A percentile compares a stretch with the other conserved stretches of the same genome.
Evolutionary conservation across 2,329 filamentous ascomycete species (phyloP).

Genomic region (Xylaria sp.): DNA sequence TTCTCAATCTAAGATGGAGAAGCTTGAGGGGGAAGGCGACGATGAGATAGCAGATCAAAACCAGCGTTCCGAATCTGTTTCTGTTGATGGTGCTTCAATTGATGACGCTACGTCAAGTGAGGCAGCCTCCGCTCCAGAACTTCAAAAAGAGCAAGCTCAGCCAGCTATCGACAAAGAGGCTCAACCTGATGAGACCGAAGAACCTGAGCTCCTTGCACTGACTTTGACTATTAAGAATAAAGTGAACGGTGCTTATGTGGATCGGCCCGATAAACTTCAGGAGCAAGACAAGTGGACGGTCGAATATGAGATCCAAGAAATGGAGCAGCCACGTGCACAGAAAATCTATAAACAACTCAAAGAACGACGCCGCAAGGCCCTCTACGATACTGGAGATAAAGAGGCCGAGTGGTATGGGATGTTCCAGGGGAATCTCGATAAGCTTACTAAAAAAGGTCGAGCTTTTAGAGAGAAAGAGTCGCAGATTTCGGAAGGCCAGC

Average conservation of each 20-base stretch:
- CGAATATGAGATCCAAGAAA: slow-evolving; percentile 80
- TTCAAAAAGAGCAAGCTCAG: slow-evolving; percentile 5
- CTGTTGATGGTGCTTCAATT: slow-evolving; percentile 17
- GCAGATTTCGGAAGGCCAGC: slow-evolving; percentile 58
- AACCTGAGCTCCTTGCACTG: slow-evolving; percentile 69
- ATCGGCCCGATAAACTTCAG: slow-evolving; percentile 65
- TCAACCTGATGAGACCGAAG: slow-evolving; percentile 19
- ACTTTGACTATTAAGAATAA: slow-evolving; percentile 77
- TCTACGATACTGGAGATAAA: slow-evolving; percentile 57
- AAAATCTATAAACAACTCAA: slow-evolving; percentile 67
- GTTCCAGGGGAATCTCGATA: slow-evolving; percentile 55
- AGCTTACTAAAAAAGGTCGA: slow-evolving; percentile 64
- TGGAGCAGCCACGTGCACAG: slow-evolving; percentile 58
- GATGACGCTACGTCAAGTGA: slow-evolving; percentile 23
- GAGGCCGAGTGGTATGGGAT: slow-evolving; percentile 58
- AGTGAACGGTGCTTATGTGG: slow-evolving; percentile 72
- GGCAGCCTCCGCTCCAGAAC: background rate
- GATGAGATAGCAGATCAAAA: slow-evolving; percentile 16
- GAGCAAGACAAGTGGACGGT: slow-evolving; percentile 70
- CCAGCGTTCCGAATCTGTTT: slow-evolving; percentile 4
- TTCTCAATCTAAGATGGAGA: slow-evolving; percentile 49
- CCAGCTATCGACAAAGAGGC: background rate
- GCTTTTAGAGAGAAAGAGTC: slow-evolving; percentile 66
- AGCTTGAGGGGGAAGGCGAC: slow-evolving; percentile 15
- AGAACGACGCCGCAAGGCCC: slow-evolving; percentile 61